These are phyloP conservation scores for Picocystis sp. DNA, from an alignment of 163 green algal genomes.

Conservation along the genomic window DNA sequence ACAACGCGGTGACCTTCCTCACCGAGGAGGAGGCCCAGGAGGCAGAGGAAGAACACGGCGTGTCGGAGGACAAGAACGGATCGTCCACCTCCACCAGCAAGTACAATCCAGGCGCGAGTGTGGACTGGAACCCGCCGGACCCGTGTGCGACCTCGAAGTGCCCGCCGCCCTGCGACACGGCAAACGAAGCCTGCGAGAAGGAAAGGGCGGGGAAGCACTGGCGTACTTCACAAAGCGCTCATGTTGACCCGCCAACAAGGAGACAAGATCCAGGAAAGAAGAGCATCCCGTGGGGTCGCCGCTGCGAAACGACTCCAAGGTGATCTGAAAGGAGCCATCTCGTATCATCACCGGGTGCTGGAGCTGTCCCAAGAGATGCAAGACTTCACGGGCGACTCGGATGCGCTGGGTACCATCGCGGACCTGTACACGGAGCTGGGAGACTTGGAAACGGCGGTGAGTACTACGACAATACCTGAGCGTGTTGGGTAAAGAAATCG, in stretches of 20 bases:
- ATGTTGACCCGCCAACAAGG: slow-evolving; percentile 58
- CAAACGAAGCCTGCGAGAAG: slow-evolving; percentile 61
- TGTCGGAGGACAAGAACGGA: not conserved
- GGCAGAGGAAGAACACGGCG: not conserved
- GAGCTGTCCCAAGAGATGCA: slow-evolving; percentile 4
- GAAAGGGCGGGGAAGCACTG: slow-evolving; percentile 26
- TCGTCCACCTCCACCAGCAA: not conserved
- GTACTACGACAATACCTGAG: slow-evolving; percentile 80
- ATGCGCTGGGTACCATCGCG: slow-evolving; percentile 89
- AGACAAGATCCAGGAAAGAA: slow-evolving; percentile 60
- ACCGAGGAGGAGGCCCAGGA: not conserved
- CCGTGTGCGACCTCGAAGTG: slow-evolving; percentile 4
- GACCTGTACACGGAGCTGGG: slow-evolving; percentile 92
- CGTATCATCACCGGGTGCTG: slow-evolving; percentile 7
- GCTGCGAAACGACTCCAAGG: slow-evolving; percentile 31
- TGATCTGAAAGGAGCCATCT: slow-evolving; percentile 10
- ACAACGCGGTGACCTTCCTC: not conserved
- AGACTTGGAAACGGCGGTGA: slow-evolving; percentile 80
- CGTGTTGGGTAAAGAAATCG: too few relatives aligned
- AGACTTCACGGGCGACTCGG: slow-evolving; percentile 65
- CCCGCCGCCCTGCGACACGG: slow-evolving; percentile 44
- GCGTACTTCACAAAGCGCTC: slow-evolving; percentile 84
- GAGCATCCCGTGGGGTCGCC: slow-evolving; percentile 62
- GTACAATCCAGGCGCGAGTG: not conserved
- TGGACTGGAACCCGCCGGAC: not conserved